Evolutionary conservation across 768 basidiomycete species (phyloP).

Genomic region (Sporobolomyces phaffii): DNA sequence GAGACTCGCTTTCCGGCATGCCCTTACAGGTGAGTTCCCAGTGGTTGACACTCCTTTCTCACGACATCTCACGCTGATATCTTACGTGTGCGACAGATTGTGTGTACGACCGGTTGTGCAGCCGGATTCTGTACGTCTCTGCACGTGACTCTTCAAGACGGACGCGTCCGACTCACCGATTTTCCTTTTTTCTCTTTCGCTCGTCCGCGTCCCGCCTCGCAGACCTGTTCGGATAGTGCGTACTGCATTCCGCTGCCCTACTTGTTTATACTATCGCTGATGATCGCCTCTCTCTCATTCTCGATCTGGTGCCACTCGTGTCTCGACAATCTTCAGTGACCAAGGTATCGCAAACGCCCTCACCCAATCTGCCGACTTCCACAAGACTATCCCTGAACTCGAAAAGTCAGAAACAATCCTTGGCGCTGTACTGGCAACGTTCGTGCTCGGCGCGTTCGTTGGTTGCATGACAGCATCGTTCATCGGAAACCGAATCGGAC

Average conservation of each 20-base stretch:
- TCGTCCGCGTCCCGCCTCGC: too few species aligned
- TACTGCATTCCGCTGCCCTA: too few species aligned
- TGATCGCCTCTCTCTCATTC: too few species aligned
- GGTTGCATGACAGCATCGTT: constrained; percentile 27
- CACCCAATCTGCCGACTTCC: constrained; percentile 23
- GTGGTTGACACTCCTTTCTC: too few species aligned
- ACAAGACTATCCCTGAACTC: neutral
- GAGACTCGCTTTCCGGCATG: neutral
- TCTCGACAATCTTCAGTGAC: neutral
- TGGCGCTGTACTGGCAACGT: constrained; percentile 23
- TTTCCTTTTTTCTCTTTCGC: too few species aligned
- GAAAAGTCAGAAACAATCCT: neutral
- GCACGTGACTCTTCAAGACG: too few species aligned
- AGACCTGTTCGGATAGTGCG: constrained; percentile 19
- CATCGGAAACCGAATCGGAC: constrained; percentile 31
- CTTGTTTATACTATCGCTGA: too few species aligned
- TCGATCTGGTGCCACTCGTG: neutral
- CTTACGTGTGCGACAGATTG: neutral
- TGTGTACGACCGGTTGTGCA: constrained; percentile 7
- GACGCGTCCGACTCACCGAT: too few species aligned
- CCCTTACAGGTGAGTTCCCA: constrained; percentile 15
- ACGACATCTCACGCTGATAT: neutral
- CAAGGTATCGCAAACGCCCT: constrained; percentile 35
- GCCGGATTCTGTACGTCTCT: constrained; percentile 28
- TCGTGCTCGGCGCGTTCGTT: constrained; percentile 32